Base-by-base conservation (phyloP, 2,329 filamentous ascomycete genomes). In the Lanzia echinophila region DNA sequence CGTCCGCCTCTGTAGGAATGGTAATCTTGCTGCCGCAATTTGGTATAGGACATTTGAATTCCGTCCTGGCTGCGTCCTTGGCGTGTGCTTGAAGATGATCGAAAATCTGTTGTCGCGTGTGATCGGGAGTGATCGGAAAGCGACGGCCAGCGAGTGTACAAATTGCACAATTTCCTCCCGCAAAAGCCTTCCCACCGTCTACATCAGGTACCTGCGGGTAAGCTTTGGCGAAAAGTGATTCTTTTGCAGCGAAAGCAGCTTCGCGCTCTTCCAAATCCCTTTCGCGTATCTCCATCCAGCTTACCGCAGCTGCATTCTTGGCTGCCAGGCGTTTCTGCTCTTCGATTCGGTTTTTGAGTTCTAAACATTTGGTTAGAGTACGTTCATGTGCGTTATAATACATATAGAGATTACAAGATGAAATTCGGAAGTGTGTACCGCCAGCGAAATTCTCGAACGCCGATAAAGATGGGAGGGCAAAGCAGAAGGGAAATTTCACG, bases 321-420 rank as follows among this genome's bases (percentile, higher is more conserved):
- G 49, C 49, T 31, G 49, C 20, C 11, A 45, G 8, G 32, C 49
- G 49, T 45, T 51, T 51, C 8, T 20, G 6, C 28, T 45, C 19
- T 17, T 20, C n/a, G 4, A 12, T 24, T 11, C 41, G 49, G 12
- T 15, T 19, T 34, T 46, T 43, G 24, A 51, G 49, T 11, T 51
- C 49, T 51, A 39, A 6, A 20, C n/a, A 4, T 28, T 28, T 28
- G 4, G 8, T 28, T 28, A 28, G 24, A 28, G 8, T 4, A 4
- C 8, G 4, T 28, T 8, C 24, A 28, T 28, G 8, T 8, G 4
- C 24, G 8, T 28, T 28, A 4, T 28, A 11, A 13, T 17, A n/a
- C 6, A 13, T 39, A 19, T 13, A 39, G 32, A 19, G 32, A 19
- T 17, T 51, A 39, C 28, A 6, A 51, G 7, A 6, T 19, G 3